These are phyloP conservation scores for Suhomyces taliae DNA, from an alignment of 1,139 yeast species.

Conservation along the genomic window DNA sequence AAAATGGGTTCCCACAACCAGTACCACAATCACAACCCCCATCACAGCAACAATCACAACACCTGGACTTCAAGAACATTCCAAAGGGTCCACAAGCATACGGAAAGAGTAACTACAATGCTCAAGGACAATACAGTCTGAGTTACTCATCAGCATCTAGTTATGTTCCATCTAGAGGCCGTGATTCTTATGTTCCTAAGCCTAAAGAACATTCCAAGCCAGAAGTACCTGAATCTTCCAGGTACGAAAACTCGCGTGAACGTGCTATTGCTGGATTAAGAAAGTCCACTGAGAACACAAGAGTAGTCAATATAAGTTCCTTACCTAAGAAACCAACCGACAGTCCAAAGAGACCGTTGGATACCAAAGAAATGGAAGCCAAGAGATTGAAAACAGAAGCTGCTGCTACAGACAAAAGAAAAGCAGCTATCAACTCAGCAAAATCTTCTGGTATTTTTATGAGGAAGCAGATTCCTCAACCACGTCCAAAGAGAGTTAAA, in stretches of 20 bases:
- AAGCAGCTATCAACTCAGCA: background rate
- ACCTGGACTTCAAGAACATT: background rate
- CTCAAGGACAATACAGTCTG: background rate
- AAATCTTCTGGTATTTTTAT: constrained; percentile 6
- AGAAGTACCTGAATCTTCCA: no score
- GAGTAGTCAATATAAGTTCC: background rate
- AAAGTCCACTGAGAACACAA: background rate
- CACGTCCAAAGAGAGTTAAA: constrained; percentile 7
- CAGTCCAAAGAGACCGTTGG: constrained; percentile 1
- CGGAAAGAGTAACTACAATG: background rate
- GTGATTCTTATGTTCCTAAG: background rate
- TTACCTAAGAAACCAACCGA: background rate
- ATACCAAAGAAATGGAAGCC: background rate
- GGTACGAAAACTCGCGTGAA: constrained; percentile 2
- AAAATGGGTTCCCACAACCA: constrained; percentile 4
- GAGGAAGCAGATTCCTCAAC: background rate
- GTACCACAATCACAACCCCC: background rate
- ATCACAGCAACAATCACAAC: background rate
- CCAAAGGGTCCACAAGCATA: background rate
- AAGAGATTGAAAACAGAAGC: background rate
- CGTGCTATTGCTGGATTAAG: constrained; percentile 1
- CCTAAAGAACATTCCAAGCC: background rate
- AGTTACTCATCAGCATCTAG: background rate
- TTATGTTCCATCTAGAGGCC: background rate
- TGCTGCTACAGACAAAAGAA: background rate